phyloP scores from a whole-genome alignment of 768 basidiomycete species.

The Filobasidium floriforme region DNA sequence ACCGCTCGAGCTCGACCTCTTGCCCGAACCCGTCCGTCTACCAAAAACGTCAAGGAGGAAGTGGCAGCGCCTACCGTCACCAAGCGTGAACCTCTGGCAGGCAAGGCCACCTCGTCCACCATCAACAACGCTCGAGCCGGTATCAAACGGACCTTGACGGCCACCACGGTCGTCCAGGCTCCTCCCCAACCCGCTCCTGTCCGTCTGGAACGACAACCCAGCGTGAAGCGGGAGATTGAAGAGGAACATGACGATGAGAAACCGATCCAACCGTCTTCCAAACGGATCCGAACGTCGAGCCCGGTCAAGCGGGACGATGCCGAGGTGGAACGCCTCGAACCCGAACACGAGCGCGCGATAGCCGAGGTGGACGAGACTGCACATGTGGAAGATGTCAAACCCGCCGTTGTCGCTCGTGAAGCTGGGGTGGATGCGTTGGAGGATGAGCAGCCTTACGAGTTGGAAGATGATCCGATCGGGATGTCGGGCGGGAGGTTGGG shows the following conservation, averaged over 20 bases:
- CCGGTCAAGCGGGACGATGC: constrained; percentile 4
- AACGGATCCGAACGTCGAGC: constrained; percentile 17
- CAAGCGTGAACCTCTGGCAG: constrained; percentile 3
- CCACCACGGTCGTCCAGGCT: not conserved
- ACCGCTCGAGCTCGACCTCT: constrained; percentile 24
- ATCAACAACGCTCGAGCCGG: constrained; percentile 10
- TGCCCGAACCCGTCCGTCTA: constrained; percentile 25
- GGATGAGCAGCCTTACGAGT: constrained; percentile 33
- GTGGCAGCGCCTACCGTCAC: constrained; percentile 1
- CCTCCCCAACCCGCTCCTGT: not conserved
- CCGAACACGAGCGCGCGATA: constrained; percentile 6
- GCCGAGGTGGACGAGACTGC: not conserved
- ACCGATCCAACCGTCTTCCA: constrained; percentile 15
- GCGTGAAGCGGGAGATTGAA: constrained; percentile 1
- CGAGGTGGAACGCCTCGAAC: constrained; percentile 3
- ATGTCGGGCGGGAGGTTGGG: constrained; percentile 47
- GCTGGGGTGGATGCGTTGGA: constrained; percentile 43
- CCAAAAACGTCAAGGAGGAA: constrained; percentile 13
- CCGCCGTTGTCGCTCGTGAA: constrained; percentile 17
- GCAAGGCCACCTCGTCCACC: constrained; percentile 12
- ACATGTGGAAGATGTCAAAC: constrained; percentile 28
- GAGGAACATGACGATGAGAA: constrained; percentile 10
- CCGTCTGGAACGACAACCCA: not conserved
- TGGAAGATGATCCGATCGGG: constrained; percentile 25
- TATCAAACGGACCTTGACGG: constrained; percentile 19